phyloP scores from a whole-genome alignment of 495 filamentous ascomycete species.

The Penicillium mononematosum region DNA sequence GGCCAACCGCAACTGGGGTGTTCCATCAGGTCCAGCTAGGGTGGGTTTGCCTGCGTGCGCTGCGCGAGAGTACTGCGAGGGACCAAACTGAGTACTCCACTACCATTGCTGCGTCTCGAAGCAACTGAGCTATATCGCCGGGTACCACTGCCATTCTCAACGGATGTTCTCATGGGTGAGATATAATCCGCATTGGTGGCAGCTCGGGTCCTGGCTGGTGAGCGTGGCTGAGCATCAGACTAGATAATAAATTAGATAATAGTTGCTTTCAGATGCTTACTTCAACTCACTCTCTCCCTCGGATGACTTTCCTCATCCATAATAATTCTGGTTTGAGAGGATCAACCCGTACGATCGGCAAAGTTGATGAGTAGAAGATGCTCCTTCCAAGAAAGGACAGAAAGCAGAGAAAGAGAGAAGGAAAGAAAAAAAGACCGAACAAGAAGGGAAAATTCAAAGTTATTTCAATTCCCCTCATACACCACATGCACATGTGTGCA shows the following conservation, averaged over 20 bases:
- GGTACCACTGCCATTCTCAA: slow-evolving; percentile 7
- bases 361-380: neutral
- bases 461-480: neutral
- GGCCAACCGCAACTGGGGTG: slow-evolving; percentile 32
- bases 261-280: neutral
- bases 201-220: slow-evolving; percentile 6
- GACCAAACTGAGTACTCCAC: slow-evolving; percentile 27
- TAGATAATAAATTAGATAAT: neutral
- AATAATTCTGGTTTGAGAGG: neutral
- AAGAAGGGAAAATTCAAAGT: neutral
- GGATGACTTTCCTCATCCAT: neutral
- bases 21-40: slow-evolving; percentile 39
- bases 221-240: slow-evolving; percentile 3
- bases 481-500: neutral
- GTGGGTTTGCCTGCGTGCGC: slow-evolving; percentile 37
- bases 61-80: slow-evolving; percentile 34
- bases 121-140: slow-evolving; percentile 27
- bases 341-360: neutral
- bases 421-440: neutral
- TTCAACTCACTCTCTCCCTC: slow-evolving; percentile 7
- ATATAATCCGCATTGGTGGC: slow-evolving; percentile 11
- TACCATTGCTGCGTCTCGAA: slow-evolving; percentile 21
- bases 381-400: neutral
- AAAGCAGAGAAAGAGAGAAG: neutral
- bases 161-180: slow-evolving; percentile 19